These are phyloP conservation scores for Metschnikowia shivogae DNA, from an alignment of 805 yeast species.

Conservation along the genomic window DNA sequence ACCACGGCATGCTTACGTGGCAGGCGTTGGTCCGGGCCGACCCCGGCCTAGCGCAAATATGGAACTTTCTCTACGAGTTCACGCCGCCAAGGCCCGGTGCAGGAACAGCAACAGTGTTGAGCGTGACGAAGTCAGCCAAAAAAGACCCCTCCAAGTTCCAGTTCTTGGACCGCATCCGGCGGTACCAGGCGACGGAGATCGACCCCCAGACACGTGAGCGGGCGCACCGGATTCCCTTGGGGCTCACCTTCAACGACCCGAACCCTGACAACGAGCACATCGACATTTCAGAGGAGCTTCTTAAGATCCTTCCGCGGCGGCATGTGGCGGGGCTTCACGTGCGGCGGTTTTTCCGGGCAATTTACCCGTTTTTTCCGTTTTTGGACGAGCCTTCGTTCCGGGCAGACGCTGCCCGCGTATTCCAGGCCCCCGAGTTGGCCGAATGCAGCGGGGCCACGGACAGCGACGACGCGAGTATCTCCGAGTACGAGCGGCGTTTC, in stretches of 20 bases:
- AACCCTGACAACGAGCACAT: conserved; percentile 6
- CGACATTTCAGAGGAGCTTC: conserved; percentile 7
- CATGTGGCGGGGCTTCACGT: conserved; percentile 12
- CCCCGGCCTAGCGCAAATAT: conserved; percentile 14
- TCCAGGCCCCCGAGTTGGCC: conserved; percentile 1
- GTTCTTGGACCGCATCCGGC: conserved; percentile 12
- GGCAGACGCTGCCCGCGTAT: conserved; percentile 1
- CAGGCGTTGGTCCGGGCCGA: conserved; percentile 15
- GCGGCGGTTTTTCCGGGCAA: conserved; percentile 13
- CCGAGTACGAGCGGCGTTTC: no score
- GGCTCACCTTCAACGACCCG: conserved; percentile 15
- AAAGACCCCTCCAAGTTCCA: conserved; percentile 5
- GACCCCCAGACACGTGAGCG: conserved; percentile 1
- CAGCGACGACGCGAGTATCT: no score
- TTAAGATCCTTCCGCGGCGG: conserved; percentile 13
- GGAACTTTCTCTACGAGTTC: conserved; percentile 13
- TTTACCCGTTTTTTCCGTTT: conserved; percentile 20
- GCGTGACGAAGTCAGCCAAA: conserved; percentile 1
- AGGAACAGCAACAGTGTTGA: neutral
- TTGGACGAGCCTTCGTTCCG: conserved; percentile 15
- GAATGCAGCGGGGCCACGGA: no score
- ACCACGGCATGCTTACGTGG: conserved; percentile 19
- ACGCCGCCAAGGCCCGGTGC: neutral
- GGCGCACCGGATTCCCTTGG: conserved; percentile 7
- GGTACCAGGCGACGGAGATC: conserved; percentile 8